phyloP scores from a whole-genome alignment of 108 stramenopile genomes.

The Nannochloropsis salina region DNA sequence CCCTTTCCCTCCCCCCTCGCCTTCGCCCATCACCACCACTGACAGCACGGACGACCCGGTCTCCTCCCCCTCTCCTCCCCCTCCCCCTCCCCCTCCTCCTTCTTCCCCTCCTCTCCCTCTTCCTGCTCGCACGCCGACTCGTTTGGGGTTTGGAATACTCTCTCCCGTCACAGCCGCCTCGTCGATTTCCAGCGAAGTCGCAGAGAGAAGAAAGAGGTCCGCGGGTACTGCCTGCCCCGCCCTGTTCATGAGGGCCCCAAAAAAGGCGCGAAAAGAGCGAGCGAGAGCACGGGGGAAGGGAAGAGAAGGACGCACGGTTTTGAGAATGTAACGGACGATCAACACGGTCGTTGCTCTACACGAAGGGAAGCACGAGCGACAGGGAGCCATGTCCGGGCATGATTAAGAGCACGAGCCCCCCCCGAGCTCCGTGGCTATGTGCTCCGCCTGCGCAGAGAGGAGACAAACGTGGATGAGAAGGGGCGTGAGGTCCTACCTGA shows the following conservation, averaged over 20 bases:
- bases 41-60: neutral
- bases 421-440: too few species aligned
- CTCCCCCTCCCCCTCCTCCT: neutral
- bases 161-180: neutral
- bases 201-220: neutral
- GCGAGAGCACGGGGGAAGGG: neutral
- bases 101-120: neutral
- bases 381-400: too few species aligned
- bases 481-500: neutral
- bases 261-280: neutral
- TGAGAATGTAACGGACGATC: too few species aligned
- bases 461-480: too few species aligned
- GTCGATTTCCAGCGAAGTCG: neutral
- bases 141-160: neutral
- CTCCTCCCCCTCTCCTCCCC: neutral
- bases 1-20: neutral
- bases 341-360: too few species aligned
- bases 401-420: too few species aligned
- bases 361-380: too few species aligned
- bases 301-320: neutral
- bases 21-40: neutral
- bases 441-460: too few species aligned
- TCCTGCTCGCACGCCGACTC: neutral
- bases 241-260: neutral
- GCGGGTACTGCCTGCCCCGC: neutral